Base-by-base conservation (phyloP, 1,284 basidiomycete genomes). In the Porogramme epimiltina region DNA sequence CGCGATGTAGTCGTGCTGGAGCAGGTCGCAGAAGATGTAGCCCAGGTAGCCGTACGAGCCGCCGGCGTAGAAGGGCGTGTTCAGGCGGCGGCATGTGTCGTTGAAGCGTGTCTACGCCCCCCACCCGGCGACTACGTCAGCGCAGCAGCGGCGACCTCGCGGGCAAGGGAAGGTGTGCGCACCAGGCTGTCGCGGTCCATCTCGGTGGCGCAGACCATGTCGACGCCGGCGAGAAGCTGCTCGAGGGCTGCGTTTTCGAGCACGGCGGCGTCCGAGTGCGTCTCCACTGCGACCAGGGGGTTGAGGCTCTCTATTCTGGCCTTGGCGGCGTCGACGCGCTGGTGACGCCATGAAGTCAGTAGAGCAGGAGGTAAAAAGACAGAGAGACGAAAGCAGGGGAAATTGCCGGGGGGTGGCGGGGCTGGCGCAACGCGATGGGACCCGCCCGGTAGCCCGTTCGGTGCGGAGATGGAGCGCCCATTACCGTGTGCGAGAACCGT, bases 1-100 rank as follows among this genome's bases (percentile, higher is more conserved):
- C 51, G 84, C 76, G 56, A 97, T 82, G 68, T 90, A 95, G 59
- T 93, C 85, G 66, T 96, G 93, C 39, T 81, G 76, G 51, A 95
- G 78, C 42, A 99, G 79, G 68, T 99, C 95, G 54, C 92, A 91
- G 68, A 98, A 98, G 62, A 96, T 91, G 71, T 91, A 99, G 5
- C 96, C 97, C 43, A 88, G 77, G 54, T 96, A 77, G n/a, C 96
- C 96, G 68, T 93, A 95, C 11, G 90, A 87, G 9, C 89, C 89
- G 0, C 94, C 91, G 18, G 87, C 84, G 65, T 97, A 98, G 69
- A 98, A 91, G 15, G 89, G 87, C 57, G 87, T 91, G 26, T 76
- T 73, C 47, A 82, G 76, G 49, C 77, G 76, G 56, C 94, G 80
- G 64, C 92, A 91, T 15, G 84, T 78, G 36, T 82, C 78, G 69